Evolutionary conservation across 495 filamentous ascomycete species (phyloP).

Genomic region (Penicillium coffeae): DNA sequence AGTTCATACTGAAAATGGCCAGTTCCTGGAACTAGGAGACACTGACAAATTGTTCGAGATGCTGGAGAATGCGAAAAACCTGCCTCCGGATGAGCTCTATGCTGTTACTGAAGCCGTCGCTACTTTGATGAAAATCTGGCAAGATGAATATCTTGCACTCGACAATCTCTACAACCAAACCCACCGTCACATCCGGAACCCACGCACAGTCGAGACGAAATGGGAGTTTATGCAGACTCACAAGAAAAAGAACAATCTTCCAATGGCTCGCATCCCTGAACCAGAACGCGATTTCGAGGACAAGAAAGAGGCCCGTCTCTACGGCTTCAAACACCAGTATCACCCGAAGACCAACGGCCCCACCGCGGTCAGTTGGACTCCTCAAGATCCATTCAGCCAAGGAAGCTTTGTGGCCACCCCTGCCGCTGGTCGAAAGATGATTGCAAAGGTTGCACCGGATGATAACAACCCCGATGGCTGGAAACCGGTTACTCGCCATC

Average conservation of each 20-base stretch:
- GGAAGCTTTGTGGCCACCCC: constrained; percentile 44
- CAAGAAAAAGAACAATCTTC: constrained; percentile 18
- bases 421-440: constrained; percentile 39
- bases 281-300: constrained; percentile 29
- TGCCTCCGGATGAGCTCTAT: constrained; percentile 49
- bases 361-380: constrained; percentile 13
- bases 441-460: constrained; percentile 26
- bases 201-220: constrained; percentile 12
- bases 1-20: constrained; percentile 27
- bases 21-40: constrained; percentile 43
- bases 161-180: constrained; percentile 51
- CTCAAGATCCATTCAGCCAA: constrained; percentile 40
- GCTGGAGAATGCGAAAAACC: constrained; percentile 34
- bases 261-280: constrained; percentile 18
- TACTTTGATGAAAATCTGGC: constrained; percentile 52
- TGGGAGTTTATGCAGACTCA: constrained; percentile 9
- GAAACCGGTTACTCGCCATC: constrained; percentile 28
- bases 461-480: constrained; percentile 41
- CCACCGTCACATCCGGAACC: constrained; percentile 31
- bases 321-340: constrained; percentile 37
- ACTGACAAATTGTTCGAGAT: constrained; percentile 32
- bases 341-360: constrained; percentile 10
- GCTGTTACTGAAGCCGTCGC: constrained; percentile 49
- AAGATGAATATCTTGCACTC: constrained; percentile 61
- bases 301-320: constrained; percentile 41